phyloP scores from a whole-genome alignment of 306 rosid species.

The Quercus ilex region DNA sequence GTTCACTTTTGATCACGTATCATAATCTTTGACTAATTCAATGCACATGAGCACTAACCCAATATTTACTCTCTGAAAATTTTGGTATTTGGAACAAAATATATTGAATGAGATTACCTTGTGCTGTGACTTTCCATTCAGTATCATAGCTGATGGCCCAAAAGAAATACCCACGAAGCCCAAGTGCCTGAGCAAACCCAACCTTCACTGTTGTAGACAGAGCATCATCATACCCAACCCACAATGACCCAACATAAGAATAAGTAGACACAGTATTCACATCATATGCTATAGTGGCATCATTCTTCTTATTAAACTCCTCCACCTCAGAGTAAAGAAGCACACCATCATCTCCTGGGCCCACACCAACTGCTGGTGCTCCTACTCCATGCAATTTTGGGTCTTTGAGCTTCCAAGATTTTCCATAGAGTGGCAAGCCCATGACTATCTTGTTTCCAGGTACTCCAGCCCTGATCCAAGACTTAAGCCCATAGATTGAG shows the following conservation, averaged over 20 bases:
- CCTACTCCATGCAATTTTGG: constrained; percentile 38
- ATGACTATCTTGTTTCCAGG: constrained; percentile 33
- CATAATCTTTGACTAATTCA: too few relatives aligned
- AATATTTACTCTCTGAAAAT: too few relatives aligned
- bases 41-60: too few relatives aligned
- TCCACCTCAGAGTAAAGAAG: constrained; percentile 19
- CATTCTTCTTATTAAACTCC: neutral
- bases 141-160: constrained; percentile 60
- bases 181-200: constrained; percentile 63
- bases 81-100: too few relatives aligned
- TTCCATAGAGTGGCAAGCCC: constrained; percentile 70
- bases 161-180: constrained; percentile 75
- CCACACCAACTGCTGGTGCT: constrained; percentile 38
- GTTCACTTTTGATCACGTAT: too few relatives aligned
- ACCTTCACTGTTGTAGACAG: constrained; percentile 31
- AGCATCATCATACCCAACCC: constrained; percentile 61
- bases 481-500: constrained; percentile 42
- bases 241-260: constrained; percentile 30
- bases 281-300: constrained; percentile 30
- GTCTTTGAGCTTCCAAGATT: constrained; percentile 52
- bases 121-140: constrained; percentile 30
- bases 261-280: constrained; percentile 28
- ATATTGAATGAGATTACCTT: constrained; percentile 21
- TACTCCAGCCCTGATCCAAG: constrained; percentile 61
- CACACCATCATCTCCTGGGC: constrained; percentile 46